Evolutionary conservation across 164 flowering plant genomes (phyloP).

Genomic region (Dillenia suffruticosa): DNA sequence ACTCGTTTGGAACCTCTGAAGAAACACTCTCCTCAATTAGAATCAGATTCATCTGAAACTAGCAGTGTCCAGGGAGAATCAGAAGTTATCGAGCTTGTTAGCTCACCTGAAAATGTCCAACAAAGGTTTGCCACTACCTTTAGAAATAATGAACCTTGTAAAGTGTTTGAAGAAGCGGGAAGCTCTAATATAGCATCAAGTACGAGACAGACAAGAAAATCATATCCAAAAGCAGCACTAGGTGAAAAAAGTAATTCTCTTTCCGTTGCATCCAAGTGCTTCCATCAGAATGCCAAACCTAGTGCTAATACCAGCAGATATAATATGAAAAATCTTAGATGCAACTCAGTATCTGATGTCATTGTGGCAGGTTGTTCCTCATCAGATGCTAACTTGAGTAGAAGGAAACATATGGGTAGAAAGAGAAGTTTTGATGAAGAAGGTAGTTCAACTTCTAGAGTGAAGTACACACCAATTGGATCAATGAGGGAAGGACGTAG

Average conservation of each 20-base stretch:
- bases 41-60: constrained; percentile 43
- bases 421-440: constrained; percentile 50
- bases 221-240: constrained; percentile 22
- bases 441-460: constrained; percentile 45
- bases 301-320: constrained; percentile 29
- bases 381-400: constrained; percentile 33
- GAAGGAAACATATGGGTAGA: constrained; percentile 26
- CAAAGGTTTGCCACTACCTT: constrained; percentile 15
- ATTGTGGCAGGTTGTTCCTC: constrained; percentile 41
- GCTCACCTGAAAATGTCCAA: constrained; percentile 24
- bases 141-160: constrained; percentile 17
- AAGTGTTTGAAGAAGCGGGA: constrained; percentile 24
- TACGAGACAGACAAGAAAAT: constrained; percentile 26
- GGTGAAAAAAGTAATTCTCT: constrained; percentile 20
- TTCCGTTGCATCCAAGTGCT: constrained; percentile 31
- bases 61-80: constrained; percentile 30
- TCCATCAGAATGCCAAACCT: constrained; percentile 14
- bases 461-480: constrained; percentile 37
- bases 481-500: constrained; percentile 29
- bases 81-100: constrained; percentile 21
- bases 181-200: constrained; percentile 32
- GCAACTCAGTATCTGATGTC: constrained; percentile 54
- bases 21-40: constrained; percentile 29
- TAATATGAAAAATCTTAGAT: constrained; percentile 50
- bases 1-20: constrained; percentile 18